Conservation (phyloP, 2,329 filamentous ascomycete genomes). For the Penicillium palitans region DNA sequence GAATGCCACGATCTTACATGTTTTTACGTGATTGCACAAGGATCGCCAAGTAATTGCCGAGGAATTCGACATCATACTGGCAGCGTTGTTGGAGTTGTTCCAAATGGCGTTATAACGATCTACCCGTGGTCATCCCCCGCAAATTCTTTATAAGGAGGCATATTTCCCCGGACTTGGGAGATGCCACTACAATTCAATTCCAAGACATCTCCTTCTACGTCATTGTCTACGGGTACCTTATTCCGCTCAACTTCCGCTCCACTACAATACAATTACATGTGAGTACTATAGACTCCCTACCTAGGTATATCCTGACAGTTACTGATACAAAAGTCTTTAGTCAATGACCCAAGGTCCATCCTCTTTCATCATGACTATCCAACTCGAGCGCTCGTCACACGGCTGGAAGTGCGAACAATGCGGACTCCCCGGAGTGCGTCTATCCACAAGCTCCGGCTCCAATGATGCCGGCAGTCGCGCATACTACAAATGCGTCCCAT, state of each 20-base stretch:
- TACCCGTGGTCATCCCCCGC: slow-evolving; percentile 1
- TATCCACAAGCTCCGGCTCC: not conserved
- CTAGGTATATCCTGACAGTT: not conserved
- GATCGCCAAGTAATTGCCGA: not conserved
- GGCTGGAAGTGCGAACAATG: not conserved
- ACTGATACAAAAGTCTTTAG: not conserved
- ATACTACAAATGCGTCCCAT: not conserved
- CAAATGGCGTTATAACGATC: slow-evolving; percentile 1
- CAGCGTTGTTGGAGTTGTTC: not conserved
- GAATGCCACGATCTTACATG: not conserved
- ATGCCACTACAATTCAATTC: not conserved
- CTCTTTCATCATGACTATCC: not conserved
- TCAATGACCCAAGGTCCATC: not conserved
- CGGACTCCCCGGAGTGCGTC: not conserved
- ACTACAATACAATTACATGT: not conserved
- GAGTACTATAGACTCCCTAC: not conserved
- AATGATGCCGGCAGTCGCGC: not conserved
- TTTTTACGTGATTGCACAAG: not conserved
- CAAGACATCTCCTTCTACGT: not conserved
- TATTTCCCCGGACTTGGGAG: not conserved
- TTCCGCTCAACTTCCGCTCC: not conserved
- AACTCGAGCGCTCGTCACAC: not conserved
- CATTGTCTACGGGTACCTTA: not conserved
- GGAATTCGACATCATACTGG: not conserved
- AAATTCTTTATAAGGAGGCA: not conserved